A percentile compares a stretch with the other conserved stretches of the same genome.
phyloP scores from a whole-genome alignment of 2,329 filamentous ascomycete genomes.

The Sporothrix pseudoabietina region DNA sequence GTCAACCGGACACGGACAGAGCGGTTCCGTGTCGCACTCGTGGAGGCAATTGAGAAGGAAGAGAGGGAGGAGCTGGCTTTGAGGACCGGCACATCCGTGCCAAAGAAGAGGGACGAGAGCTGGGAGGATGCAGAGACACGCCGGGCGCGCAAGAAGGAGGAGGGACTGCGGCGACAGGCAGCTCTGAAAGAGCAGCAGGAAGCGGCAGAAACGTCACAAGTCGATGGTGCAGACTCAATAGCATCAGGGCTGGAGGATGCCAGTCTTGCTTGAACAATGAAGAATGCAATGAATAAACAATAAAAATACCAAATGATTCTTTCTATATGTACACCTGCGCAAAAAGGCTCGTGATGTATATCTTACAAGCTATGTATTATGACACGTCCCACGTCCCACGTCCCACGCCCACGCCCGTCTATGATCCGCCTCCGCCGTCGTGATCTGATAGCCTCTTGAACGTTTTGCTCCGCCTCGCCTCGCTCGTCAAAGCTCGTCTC shows the following conservation, averaged over 20 bases:
- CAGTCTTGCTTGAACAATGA: neutral
- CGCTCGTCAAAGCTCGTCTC: neutral
- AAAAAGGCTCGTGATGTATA: conserved; percentile 23
- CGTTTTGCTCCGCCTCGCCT: neutral
- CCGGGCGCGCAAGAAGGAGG: conserved; percentile 58
- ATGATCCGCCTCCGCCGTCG: neutral
- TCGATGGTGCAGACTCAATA: conserved; percentile 41
- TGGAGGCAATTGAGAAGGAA: conserved; percentile 40
- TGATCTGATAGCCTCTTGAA: too few species aligned
- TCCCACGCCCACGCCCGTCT: conserved; percentile 5
- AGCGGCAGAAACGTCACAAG: neutral
- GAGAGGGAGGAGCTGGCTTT: conserved; percentile 30
- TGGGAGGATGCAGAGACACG: conserved; percentile 60
- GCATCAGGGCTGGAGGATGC: conserved; percentile 32
- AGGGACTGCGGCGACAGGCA: conserved; percentile 51
- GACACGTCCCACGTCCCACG: conserved; percentile 23
- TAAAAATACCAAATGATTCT: neutral
- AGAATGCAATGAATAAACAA: neutral
- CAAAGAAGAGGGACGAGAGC: conserved; percentile 44
- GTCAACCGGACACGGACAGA: conserved; percentile 69
- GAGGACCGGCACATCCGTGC: neutral
- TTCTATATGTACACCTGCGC: conserved; percentile 27
- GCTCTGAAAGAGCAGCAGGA: conserved; percentile 28
- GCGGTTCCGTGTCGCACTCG: conserved; percentile 61
- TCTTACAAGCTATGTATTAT: conserved; percentile 22